Percentiles rank a stretch among this genome's conserved stretches.
Conservation (phyloP, 2,329 filamentous ascomycete species). For the Cladophialophora psammophila region DNA sequence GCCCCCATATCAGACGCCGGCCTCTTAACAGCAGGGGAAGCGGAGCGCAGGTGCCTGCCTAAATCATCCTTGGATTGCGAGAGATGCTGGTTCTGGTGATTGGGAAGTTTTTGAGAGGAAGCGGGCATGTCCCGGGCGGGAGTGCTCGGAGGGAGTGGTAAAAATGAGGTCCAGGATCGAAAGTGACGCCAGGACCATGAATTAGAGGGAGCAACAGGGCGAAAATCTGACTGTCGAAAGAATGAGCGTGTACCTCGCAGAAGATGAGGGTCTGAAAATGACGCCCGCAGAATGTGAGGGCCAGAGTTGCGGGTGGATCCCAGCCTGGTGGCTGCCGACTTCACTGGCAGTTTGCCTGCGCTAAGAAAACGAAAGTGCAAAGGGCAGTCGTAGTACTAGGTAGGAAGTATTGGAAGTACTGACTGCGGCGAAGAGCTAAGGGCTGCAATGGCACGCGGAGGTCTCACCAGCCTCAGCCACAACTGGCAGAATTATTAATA, state of each 20-base stretch:
- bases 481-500: neutral
- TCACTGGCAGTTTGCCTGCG: constrained; percentile 21
- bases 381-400: neutral
- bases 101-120: constrained; percentile 30
- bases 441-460: neutral
- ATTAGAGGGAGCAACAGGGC: constrained; percentile 17
- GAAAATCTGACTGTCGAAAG: constrained; percentile 12
- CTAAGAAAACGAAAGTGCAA: constrained; percentile 3
- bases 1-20: constrained; percentile 63
- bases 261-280: constrained; percentile 30
- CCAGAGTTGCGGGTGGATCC: constrained; percentile 8
- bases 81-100: constrained; percentile 39
- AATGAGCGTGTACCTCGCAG: constrained; percentile 13
- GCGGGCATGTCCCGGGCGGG: constrained; percentile 47
- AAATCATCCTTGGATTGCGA: constrained; percentile 41
- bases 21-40: constrained; percentile 62
- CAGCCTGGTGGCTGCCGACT: constrained; percentile 9
- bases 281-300: constrained; percentile 18
- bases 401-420: neutral
- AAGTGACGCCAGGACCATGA: constrained; percentile 36
- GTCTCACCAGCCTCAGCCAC: neutral
- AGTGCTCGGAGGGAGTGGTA: constrained; percentile 42
- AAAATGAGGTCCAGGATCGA: constrained; percentile 28
- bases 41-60: constrained; percentile 49
- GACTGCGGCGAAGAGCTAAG: neutral